These are phyloP conservation scores for Aspergillus terreus DNA, from an alignment of 2,329 filamentous ascomycete genomes.

Conservation along the genomic window DNA sequence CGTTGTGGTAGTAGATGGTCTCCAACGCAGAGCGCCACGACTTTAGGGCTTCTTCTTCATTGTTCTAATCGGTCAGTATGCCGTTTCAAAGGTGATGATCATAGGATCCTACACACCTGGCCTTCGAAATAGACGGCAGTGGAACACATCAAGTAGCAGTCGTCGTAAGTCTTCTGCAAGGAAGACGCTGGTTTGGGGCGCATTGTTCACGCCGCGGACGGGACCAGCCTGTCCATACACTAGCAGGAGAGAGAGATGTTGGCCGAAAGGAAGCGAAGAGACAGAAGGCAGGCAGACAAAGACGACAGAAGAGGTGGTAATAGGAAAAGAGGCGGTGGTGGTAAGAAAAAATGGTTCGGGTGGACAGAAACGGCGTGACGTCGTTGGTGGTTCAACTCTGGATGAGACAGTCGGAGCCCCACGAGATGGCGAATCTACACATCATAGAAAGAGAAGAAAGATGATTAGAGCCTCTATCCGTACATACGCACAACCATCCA, in stretches of 20 bases:
- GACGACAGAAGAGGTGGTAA: not conserved
- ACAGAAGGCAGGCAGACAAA: not conserved
- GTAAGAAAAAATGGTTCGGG: not conserved
- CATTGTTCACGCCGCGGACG: slow-evolving; percentile 38
- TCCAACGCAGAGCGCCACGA: slow-evolving; percentile 88
- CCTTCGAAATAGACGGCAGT: slow-evolving; percentile 95
- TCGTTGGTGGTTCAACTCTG: slow-evolving; percentile 2
- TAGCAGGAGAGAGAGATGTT: slow-evolving; percentile 4
- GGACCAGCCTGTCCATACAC: not conserved
- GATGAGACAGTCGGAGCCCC: not conserved
- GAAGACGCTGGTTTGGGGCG: slow-evolving; percentile 61
- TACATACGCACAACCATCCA: no score
- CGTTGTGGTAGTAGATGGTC: slow-evolving; percentile 82
- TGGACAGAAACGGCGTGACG: slow-evolving; percentile 2
- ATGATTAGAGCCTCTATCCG: no score
- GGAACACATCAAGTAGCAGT: slow-evolving; percentile 90
- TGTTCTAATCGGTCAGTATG: slow-evolving; percentile 57
- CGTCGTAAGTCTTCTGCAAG: slow-evolving; percentile 96
- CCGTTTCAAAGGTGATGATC: not conserved
- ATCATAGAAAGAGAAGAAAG: not conserved
- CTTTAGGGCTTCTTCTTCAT: slow-evolving; percentile 83
- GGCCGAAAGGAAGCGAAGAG: slow-evolving; percentile 6
- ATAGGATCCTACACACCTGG: slow-evolving; percentile 56
- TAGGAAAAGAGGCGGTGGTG: not conserved
- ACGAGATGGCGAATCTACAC: slow-evolving; percentile 1